These are phyloP conservation scores for Colletotrichum scovillei DNA, from an alignment of 2,329 filamentous ascomycete species.

Conservation along the genomic window DNA sequence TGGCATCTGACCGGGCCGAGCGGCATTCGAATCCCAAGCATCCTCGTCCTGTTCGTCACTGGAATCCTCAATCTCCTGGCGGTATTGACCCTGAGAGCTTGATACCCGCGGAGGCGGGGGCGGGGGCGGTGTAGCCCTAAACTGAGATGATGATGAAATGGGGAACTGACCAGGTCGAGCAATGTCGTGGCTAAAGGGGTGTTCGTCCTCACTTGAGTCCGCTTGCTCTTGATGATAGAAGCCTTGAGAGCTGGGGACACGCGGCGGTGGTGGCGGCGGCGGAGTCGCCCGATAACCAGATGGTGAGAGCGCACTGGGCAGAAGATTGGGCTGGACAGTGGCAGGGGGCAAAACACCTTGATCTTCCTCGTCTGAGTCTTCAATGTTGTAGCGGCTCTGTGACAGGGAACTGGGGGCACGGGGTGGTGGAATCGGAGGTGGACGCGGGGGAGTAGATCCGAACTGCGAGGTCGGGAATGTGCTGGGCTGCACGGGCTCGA, in stretches of 20 bases:
- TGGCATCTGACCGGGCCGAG: conserved; percentile 21
- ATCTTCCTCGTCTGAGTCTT: conserved; percentile 18
- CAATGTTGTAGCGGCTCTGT: conserved; percentile 5
- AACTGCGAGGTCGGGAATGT: not conserved
- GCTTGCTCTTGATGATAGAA: conserved; percentile 30
- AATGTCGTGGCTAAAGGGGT: conserved; percentile 2
- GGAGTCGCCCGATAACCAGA: not conserved
- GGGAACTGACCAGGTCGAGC: conserved; percentile 35
- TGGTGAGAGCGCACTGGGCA: conserved; percentile 1
- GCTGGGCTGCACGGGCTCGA: conserved; percentile 1
- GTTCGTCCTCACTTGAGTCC: conserved; percentile 34
- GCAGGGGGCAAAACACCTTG: conserved; percentile 16
- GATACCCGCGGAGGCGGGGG: conserved; percentile 13
- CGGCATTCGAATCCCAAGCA: conserved; percentile 23
- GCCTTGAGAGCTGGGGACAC: conserved; percentile 17
- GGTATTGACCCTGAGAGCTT: conserved; percentile 16
- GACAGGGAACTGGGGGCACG: conserved; percentile 1
- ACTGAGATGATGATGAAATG: conserved; percentile 35
- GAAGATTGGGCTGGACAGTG: not conserved
- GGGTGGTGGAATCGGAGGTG: conserved; percentile 3
- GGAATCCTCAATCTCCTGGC: conserved; percentile 10
- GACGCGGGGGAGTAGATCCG: not conserved
- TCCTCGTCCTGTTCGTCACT: conserved; percentile 28
- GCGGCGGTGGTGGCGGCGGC: conserved; percentile 16
- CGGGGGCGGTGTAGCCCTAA: conserved; percentile 18